These are phyloP conservation scores for Phlebiopsis flavidoalba DNA, from an alignment of 768 basidiomycete genomes.

Conservation along the genomic window DNA sequence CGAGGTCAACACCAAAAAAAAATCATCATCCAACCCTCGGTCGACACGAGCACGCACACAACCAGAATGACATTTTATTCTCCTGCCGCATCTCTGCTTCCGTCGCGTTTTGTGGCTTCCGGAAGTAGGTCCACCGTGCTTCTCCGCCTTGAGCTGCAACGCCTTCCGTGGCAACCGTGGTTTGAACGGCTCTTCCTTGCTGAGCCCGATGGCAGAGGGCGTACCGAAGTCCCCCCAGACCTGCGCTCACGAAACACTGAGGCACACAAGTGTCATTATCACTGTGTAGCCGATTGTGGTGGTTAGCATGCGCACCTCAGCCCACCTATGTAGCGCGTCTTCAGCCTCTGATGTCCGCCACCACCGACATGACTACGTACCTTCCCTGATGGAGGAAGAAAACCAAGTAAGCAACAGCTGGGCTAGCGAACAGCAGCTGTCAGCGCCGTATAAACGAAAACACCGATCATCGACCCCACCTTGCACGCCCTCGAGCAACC, in stretches of 20 bases:
- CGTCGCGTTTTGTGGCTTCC: constrained; percentile 49
- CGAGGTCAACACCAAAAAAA: not conserved
- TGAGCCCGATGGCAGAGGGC: constrained; percentile 56
- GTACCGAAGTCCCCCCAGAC: constrained; percentile 50
- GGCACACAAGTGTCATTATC: not conserved
- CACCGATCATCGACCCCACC: too few relatives aligned
- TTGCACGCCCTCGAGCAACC: constrained; percentile 61
- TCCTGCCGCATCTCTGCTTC: constrained; percentile 72
- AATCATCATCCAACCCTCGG: not conserved
- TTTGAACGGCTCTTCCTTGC: constrained; percentile 33
- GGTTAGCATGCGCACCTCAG: constrained; percentile 41
- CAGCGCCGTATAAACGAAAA: constrained; percentile 31
- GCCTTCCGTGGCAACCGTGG: constrained; percentile 33
- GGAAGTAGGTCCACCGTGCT: constrained; percentile 55
- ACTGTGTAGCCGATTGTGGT: not conserved
- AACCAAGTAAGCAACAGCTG: not conserved
- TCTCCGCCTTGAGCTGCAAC: constrained; percentile 32
- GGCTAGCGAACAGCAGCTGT: not conserved
- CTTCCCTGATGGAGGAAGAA: not conserved
- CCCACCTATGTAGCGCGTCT: constrained; percentile 39
- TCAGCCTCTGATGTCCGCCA: not conserved
- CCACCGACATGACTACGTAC: not conserved
- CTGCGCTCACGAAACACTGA: constrained; percentile 24
- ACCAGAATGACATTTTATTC: constrained; percentile 68
- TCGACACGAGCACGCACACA: constrained; percentile 12